Base-by-base conservation (phyloP, 1,139 yeast genomes). In the Saccharomyces hybrid region DNA sequence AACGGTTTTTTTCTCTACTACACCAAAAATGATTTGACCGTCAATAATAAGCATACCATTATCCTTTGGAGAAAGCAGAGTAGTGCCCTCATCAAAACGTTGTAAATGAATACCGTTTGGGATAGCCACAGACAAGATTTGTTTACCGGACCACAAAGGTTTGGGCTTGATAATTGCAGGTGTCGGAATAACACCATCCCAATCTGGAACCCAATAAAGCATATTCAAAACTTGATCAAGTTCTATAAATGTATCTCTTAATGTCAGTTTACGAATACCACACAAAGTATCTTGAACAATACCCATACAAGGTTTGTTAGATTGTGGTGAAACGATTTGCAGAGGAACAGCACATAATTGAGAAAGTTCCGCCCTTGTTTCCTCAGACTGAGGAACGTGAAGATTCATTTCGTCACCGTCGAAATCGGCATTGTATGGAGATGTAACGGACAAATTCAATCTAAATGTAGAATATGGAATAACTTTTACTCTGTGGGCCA, bases 381-480 rank as follows among this genome's bases (percentile, higher is more conserved):
- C 99, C 61, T 91, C 97, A 6, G 96, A 88, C 72, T 95, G 99
- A 5, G 99, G 99, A 61, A 95, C 99, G 70, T 95, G 99, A 75
- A 95, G 85, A 74, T 95, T 95, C 99, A 95, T 95, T 76, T 95
- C 99, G 73, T 95, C 99, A 78, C 99, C 99, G 76, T 95, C 99
- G 79, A 95, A 95, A 86, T 95, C 99, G 51, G 99, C 99, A 75
- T 95, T 95, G 74, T 95, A 95, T 27, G 99, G 99, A 14, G 98
- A 89, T 0, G 99, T 93, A 51, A 93, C 99, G 14, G 98, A 93
- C 70, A 95, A 77, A 70, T 93, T 95, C 75, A 95, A 78, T 75
- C 99, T 84, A 77, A 95, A 95, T 0, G 99, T 93, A 4, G 98
- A 91, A 70, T 91, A 95, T 13, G 99, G 99, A 96, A 95, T 91